phyloP scores from a whole-genome alignment of 306 rosid genomes.

The Purshia tridentata region DNA sequence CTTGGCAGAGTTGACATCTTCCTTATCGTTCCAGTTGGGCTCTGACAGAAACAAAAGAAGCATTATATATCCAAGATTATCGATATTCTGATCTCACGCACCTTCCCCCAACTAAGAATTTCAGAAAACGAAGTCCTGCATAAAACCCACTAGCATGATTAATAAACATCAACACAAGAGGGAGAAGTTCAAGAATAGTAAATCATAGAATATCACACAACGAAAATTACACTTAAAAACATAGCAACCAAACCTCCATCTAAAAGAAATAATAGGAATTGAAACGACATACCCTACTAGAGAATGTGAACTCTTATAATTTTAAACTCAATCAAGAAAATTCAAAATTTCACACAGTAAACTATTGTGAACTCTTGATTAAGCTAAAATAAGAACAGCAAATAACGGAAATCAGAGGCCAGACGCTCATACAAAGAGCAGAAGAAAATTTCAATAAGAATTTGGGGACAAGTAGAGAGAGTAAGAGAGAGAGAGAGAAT shows the following conservation, averaged over 20 bases:
- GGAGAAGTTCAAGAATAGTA: background rate
- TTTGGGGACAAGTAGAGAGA: too few relatives aligned
- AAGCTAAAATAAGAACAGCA: background rate
- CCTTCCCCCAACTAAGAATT: background rate
- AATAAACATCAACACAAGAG: background rate
- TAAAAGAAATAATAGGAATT: background rate
- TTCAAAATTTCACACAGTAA: background rate
- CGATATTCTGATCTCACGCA: background rate
- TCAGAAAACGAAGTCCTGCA: constrained; percentile 23
- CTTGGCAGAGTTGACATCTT: constrained; percentile 31
- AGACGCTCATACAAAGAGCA: background rate
- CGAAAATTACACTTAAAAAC: background rate
- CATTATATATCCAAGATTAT: constrained; percentile 31
- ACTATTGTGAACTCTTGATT: background rate
- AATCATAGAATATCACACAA: background rate
- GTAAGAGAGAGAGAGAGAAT: too few relatives aligned
- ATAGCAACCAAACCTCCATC: background rate
- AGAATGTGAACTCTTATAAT: background rate
- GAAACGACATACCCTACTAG: background rate
- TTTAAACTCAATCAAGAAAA: background rate
- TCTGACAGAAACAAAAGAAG: constrained; percentile 55
- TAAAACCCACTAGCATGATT: background rate
- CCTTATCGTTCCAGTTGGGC: constrained; percentile 41
- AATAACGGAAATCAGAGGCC: too few relatives aligned
- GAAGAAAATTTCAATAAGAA: too few relatives aligned